phyloP scores from a whole-genome alignment of 2,329 filamentous ascomycete genomes.

The Myriosclerotinia curreyana region DNA sequence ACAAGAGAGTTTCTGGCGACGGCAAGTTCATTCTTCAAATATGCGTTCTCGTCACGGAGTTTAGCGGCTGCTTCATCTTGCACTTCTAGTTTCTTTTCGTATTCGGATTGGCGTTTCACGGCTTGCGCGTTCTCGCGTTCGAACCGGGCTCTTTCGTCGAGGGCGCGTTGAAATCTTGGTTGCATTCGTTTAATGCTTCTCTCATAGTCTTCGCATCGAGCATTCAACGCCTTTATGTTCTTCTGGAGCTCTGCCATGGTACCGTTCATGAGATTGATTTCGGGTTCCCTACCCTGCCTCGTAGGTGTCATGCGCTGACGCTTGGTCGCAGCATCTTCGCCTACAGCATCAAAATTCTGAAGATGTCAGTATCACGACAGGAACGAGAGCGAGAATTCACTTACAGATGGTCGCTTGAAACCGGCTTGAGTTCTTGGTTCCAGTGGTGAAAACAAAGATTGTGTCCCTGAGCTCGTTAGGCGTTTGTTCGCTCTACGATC shows the following conservation, averaged over 20 bases:
- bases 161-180: constrained; percentile 47
- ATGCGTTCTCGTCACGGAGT: constrained; percentile 30
- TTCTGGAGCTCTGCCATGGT: constrained; percentile 43
- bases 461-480: background rate
- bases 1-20: constrained; percentile 25
- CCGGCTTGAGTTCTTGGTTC: constrained; percentile 5
- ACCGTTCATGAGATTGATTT: constrained; percentile 28
- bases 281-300: constrained; percentile 8
- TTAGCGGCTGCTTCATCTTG: constrained; percentile 32
- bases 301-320: constrained; percentile 18
- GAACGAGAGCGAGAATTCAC: background rate
- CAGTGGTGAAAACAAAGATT: constrained; percentile 17
- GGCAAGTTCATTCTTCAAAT: constrained; percentile 35
- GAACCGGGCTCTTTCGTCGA: constrained; percentile 52
- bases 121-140: constrained; percentile 43
- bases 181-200: constrained; percentile 48
- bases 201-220: constrained; percentile 47
- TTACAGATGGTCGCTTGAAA: constrained; percentile 24
- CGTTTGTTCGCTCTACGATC: background rate
- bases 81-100: constrained; percentile 30
- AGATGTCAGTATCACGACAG: background rate
- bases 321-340: constrained; percentile 8
- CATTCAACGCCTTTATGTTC: constrained; percentile 46
- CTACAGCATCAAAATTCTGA: constrained; percentile 18
- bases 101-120: constrained; percentile 19